These are phyloP conservation scores for Mycosarcoma mackinlayi DNA, from an alignment of 1,284 basidiomycete genomes.

Conservation along the genomic window DNA sequence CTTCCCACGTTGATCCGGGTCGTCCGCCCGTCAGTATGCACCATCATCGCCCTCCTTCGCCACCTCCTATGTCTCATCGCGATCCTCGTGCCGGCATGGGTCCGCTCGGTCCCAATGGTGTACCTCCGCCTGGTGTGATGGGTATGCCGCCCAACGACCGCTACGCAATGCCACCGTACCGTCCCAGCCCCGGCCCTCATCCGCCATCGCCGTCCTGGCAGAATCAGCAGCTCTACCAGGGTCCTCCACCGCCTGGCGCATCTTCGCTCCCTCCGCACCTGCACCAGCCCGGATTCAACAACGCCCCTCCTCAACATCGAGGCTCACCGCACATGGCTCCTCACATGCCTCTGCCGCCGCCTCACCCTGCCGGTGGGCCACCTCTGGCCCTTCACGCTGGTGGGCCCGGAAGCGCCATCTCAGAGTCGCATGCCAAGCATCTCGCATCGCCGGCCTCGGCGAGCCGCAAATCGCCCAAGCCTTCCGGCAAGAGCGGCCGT, in stretches of 20 bases:
- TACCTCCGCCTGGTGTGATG: conserved; percentile 47
- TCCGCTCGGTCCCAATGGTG: conserved; percentile 32
- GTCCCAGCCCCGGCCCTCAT: conserved; percentile 36
- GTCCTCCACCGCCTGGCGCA: conserved; percentile 32
- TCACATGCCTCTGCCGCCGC: conserved; percentile 42
- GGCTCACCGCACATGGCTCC: conserved; percentile 38
- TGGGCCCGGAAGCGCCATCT: conserved; percentile 29
- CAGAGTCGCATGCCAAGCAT: conserved; percentile 39
- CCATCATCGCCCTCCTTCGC: conserved; percentile 42
- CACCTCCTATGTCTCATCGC: conserved; percentile 44
- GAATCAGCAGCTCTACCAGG: conserved; percentile 44
- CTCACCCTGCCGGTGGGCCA: conserved; percentile 20
- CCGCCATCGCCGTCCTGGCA: conserved; percentile 49
- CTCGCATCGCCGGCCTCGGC: conserved; percentile 36
- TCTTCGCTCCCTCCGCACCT: conserved; percentile 37
- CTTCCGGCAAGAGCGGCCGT: conserved; percentile 33
- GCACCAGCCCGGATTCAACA: conserved; percentile 34
- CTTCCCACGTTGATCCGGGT: conserved; percentile 31
- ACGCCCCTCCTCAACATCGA: conserved; percentile 38
- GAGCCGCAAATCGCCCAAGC: conserved; percentile 42
- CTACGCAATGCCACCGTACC: conserved; percentile 40
- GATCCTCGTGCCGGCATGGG: conserved; percentile 40
- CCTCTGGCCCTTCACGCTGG: conserved; percentile 29
- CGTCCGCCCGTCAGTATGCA: conserved; percentile 40
- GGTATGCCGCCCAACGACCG: conserved; percentile 41